phyloP scores from a whole-genome alignment of 2,329 filamentous ascomycete species.

The Thermothelomyces thermophilus region DNA sequence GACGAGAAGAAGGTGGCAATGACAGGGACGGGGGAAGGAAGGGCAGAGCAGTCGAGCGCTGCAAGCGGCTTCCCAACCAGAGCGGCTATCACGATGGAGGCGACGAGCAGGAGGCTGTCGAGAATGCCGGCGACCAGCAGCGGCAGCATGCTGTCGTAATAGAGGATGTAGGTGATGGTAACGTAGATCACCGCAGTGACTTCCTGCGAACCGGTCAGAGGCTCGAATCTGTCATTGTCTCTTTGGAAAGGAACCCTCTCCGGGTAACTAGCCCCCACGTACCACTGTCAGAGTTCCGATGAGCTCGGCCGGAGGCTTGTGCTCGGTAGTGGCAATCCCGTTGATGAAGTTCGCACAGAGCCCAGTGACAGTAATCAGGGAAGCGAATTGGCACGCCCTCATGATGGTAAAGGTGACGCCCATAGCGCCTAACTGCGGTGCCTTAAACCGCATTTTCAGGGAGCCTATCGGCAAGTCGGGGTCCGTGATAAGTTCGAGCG shows the following conservation, averaged over 20 bases:
- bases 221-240: not conserved
- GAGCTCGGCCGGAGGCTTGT: slow-evolving; percentile 20
- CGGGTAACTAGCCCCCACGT: slow-evolving; percentile 2
- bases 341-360: slow-evolving; percentile 23
- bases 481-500: slow-evolving; percentile 21
- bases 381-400: slow-evolving; percentile 20
- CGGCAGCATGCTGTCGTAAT: slow-evolving; percentile 24
- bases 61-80: slow-evolving; percentile 23
- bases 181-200: slow-evolving; percentile 21
- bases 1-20: slow-evolving; percentile 4
- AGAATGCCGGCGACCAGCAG: slow-evolving; percentile 17
- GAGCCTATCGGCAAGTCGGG: not conserved
- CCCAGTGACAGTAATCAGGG: slow-evolving; percentile 21
- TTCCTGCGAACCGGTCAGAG: slow-evolving; percentile 15
- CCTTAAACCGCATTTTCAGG: slow-evolving; percentile 19
- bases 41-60: slow-evolving; percentile 18
- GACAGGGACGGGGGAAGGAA: slow-evolving; percentile 6
- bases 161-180: slow-evolving; percentile 24
- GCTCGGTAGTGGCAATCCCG: slow-evolving; percentile 17
- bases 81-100: slow-evolving; percentile 23
- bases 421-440: slow-evolving; percentile 22
- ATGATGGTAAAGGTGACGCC: slow-evolving; percentile 22
- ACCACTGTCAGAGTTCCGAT: slow-evolving; percentile 24
- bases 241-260: not conserved
- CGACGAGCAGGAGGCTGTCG: slow-evolving; percentile 21